Evolutionary conservation across 345 rosid genomes (phyloP), one percentile per base, ranked within the genome.

Genomic region (Melaleuca alternifolia): DNA sequence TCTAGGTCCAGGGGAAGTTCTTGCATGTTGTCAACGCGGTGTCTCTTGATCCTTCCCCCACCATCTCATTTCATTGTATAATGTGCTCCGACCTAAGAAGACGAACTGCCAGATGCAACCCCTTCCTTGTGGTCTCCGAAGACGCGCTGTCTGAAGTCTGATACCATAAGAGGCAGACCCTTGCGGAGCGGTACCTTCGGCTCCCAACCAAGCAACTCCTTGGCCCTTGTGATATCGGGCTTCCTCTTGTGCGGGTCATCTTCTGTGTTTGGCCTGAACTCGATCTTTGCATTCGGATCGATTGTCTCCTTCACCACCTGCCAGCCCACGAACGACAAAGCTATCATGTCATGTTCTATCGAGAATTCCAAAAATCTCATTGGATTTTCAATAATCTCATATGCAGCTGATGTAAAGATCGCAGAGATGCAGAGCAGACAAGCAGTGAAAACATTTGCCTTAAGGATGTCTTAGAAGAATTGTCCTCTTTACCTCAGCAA

Each of bases 191-290:
- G 90, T 3, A 97, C 93, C 91, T 96, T 97, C 20, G 99, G 99
- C 88, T 94, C 95, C 99, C 99, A 97, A 15, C 98, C 98, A 2
- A 96, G 96, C 15, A 90, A 93, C 65, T 96, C 98, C 87, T 97
- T 97, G 15, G 99, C 99, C 88, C 86, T 95, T 41, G 96, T 90
- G 82, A 97, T 97, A 84, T 97, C 98, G 46, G 99, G 99, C 91
- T 97, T 97, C 91, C 99, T 97, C 95, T 97, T 97, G 96, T 97
- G 99, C 5, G 99, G 99, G 89, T 97, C 99, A 84, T 97, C 99
- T 81, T 94, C 98, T 62, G 99, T 97, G 93, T 97, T 97, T 2
- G 96, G 96, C 90, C 88, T 95, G 88, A 97, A 97, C 94, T 95
- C 99, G 51, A 97, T 97, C 91, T 89, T 95, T 51, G 99, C 99